Evolutionary conservation across 23 red algal genomes (phyloP).

Genomic region (Gracilaria gracilis): DNA sequence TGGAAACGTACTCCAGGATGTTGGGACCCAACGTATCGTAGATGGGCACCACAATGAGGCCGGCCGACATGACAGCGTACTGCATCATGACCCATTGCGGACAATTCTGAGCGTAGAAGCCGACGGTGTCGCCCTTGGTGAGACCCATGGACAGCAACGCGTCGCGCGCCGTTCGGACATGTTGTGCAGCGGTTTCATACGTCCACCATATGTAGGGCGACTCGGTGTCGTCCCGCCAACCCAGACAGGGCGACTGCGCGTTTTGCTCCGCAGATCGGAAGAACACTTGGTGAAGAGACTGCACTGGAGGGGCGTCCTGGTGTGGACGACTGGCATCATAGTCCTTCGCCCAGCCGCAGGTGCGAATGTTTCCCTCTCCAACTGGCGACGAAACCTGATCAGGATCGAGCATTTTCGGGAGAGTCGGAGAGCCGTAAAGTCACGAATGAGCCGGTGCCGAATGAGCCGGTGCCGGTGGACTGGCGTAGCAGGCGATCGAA

Average conservation of each 20-base stretch:
- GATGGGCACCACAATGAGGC: constrained; percentile 88
- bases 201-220: constrained; percentile 78
- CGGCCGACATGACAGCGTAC: constrained; percentile 72
- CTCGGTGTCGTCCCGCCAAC: constrained; percentile 48
- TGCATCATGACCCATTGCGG: constrained; percentile 82
- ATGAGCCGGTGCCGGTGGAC: too few species aligned
- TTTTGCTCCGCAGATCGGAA: constrained; percentile 39
- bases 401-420: background rate
- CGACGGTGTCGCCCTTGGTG: constrained; percentile 81
- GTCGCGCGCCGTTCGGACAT: constrained; percentile 34
- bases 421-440: too few species aligned
- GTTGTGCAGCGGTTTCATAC: constrained; percentile 53
- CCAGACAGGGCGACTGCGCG: constrained; percentile 48
- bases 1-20: constrained; percentile 85
- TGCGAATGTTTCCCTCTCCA: constrained; percentile 45
- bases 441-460: too few species aligned
- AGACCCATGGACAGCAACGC: constrained; percentile 68
- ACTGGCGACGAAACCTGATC: background rate
- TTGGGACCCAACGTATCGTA: constrained; percentile 94
- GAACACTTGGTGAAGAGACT: constrained; percentile 29
- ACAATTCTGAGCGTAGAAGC: constrained; percentile 90
- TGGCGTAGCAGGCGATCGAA: too few species aligned
- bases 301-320: background rate
- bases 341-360: constrained; percentile 60
- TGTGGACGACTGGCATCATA: constrained; percentile 29